Evolutionary conservation across 345 rosid genomes (phyloP).

Genomic region (Eucalyptus pauciflora): DNA sequence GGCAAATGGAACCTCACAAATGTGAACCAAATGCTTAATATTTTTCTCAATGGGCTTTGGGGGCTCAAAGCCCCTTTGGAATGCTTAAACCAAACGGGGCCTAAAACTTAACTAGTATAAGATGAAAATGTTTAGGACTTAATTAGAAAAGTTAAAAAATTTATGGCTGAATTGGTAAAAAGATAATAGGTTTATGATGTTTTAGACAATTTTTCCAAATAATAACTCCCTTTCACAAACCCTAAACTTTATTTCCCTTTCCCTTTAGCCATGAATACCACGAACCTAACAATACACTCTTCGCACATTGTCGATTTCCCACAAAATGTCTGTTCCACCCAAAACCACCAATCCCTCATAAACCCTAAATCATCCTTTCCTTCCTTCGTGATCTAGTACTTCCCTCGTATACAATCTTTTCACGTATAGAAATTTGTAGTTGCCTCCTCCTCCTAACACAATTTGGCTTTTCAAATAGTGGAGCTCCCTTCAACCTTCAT

Average conservation of each 20-base stretch:
- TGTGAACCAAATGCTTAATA: too few relatives aligned
- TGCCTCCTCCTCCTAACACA: not conserved
- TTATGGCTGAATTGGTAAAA: not conserved
- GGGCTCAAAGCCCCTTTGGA: too few relatives aligned
- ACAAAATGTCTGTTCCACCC: not conserved
- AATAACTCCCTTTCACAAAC: not conserved
- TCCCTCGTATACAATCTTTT: not conserved
- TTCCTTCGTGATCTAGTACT: not conserved
- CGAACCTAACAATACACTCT: not conserved
- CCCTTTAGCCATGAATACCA: not conserved
- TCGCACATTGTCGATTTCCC: not conserved
- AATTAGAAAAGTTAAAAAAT: too few relatives aligned
- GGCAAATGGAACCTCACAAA: too few relatives aligned
- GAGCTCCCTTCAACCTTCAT: not conserved
- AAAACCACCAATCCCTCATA: too few relatives aligned
- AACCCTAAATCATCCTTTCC: not conserved
- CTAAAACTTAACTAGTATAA: too few relatives aligned
- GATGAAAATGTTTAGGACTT: too few relatives aligned
- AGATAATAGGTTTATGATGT: too few relatives aligned
- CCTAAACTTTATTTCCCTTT: not conserved
- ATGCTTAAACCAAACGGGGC: too few relatives aligned
- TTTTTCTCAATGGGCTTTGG: accelerated
- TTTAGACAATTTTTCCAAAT: too few relatives aligned
- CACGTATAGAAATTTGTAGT: not conserved
- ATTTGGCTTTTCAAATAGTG: not conserved